A percentile compares a stretch with the other conserved stretches of the same genome.
phyloP scores from a whole-genome alignment of 2,329 filamentous ascomycete genomes.

The Arthrinium puccinioides region DNA sequence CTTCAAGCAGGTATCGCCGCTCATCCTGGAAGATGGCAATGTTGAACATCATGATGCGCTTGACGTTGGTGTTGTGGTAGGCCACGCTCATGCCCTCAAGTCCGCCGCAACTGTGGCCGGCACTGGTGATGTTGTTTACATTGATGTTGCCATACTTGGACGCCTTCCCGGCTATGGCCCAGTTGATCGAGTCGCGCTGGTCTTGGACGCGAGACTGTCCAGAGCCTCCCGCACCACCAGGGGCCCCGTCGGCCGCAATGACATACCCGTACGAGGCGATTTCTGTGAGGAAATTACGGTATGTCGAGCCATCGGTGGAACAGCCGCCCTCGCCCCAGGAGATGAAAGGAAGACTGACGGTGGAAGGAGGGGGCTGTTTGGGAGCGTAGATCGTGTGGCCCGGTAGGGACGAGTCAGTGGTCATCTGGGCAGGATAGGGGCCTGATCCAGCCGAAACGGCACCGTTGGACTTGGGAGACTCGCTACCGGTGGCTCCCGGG shows the following conservation, averaged over 20 bases:
- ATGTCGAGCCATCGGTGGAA: constrained; percentile 9
- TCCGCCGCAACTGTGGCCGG: constrained; percentile 14
- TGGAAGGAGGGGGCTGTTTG: constrained; percentile 6
- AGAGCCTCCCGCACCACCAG: constrained; percentile 7
- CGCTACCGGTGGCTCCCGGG: constrained; percentile 9
- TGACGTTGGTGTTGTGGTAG: constrained; percentile 12
- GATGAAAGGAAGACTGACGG: constrained; percentile 11
- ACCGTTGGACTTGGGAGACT: constrained; percentile 8
- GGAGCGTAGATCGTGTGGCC: constrained; percentile 15
- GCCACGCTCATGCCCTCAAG: constrained; percentile 11
- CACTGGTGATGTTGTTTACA: constrained; percentile 15
- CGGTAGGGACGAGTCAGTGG: constrained; percentile 9
- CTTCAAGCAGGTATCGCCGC: constrained; percentile 12
- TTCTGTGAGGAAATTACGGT: constrained; percentile 14
- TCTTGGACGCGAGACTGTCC: constrained; percentile 10
- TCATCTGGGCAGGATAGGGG: constrained; percentile 11
- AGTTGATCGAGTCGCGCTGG: constrained; percentile 10
- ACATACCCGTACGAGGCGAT: constrained; percentile 17
- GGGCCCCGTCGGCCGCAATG: constrained; percentile 11
- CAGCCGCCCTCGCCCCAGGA: constrained; percentile 16
- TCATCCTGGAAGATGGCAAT: constrained; percentile 17
- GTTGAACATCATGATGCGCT: constrained; percentile 12
- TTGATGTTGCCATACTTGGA: constrained; percentile 13
- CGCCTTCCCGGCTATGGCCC: constrained; percentile 9
- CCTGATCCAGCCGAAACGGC: constrained; percentile 9